Percentiles rank a stretch among this genome's conserved stretches.
phyloP scores from a whole-genome alignment of 306 rosid species.

The Cajanus cajan region DNA sequence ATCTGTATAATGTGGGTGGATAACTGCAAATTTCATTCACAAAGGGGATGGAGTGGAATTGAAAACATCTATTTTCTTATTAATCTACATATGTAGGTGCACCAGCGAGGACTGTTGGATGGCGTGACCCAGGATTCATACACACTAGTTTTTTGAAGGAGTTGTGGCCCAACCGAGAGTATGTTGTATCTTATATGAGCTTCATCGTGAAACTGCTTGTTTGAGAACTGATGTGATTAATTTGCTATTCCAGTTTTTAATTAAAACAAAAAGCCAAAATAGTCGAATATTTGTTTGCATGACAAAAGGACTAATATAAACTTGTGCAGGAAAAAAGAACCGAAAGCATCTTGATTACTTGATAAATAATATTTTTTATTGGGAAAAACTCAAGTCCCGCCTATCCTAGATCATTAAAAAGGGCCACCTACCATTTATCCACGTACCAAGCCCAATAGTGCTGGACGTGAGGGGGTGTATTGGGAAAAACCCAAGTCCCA shows the following conservation, averaged over 20 bases:
- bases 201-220: conserved; percentile 17
- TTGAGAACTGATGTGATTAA: background rate
- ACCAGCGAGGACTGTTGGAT: conserved; percentile 90
- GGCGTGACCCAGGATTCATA: conserved; percentile 93
- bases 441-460: too few species aligned
- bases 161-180: conserved; percentile 83
- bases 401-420: too few species aligned
- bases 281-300: background rate
- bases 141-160: conserved; percentile 85
- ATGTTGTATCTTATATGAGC: conserved; percentile 30
- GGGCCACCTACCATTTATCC: too few species aligned
- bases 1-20: conserved; percentile 4
- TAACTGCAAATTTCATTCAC: background rate
- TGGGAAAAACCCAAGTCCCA: too few species aligned
- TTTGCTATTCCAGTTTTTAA: conserved; percentile 6
- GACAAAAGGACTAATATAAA: background rate
- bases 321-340: conserved; percentile 3
- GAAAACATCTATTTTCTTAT: conserved; percentile 9
- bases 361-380: background rate
- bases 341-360: conserved; percentile 7
- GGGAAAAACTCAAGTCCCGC: too few species aligned
- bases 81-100: conserved; percentile 56
- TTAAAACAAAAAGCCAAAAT: background rate
- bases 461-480: too few species aligned
- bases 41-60: background rate